Evolutionary conservation across 345 rosid species (phyloP).

Genomic region (Sonneratia alba): DNA sequence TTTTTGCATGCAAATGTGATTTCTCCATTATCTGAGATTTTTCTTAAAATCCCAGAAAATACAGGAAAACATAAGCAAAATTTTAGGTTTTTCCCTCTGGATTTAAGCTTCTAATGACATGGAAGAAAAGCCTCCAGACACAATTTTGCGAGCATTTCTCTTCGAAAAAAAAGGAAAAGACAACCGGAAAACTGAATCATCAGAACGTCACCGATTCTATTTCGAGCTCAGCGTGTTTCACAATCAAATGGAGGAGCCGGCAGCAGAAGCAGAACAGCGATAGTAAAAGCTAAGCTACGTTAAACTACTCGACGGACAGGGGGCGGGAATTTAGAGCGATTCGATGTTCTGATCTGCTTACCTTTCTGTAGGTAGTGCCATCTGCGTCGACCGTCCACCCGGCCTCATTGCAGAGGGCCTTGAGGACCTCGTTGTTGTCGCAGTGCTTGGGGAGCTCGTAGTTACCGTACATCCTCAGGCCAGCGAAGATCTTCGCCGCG

Average conservation of each 20-base stretch:
- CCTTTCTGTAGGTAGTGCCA: constrained; percentile 96
- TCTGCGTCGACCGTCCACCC: constrained; percentile 97
- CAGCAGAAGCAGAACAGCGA: neutral
- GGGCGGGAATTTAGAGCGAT: too few relatives aligned
- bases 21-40: neutral
- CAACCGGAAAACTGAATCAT: neutral
- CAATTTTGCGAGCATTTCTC: too few relatives aligned
- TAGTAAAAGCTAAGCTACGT: too few relatives aligned
- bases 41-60: neutral
- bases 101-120: too few relatives aligned
- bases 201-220: neutral
- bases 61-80: too few relatives aligned
- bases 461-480: constrained; percentile 82
- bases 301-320: too few relatives aligned
- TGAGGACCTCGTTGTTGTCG: constrained; percentile 92
- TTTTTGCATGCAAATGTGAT: neutral
- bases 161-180: neutral
- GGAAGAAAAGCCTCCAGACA: too few relatives aligned
- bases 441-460: constrained; percentile 95
- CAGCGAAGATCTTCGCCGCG: constrained; percentile 89
- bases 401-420: constrained; percentile 90
- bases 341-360: constrained; percentile 9
- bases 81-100: too few relatives aligned
- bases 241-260: neutral
- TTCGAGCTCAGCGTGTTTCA: neutral